Conservation (phyloP, 768 basidiomycete genomes). For the Floccularia luteovirens region DNA sequence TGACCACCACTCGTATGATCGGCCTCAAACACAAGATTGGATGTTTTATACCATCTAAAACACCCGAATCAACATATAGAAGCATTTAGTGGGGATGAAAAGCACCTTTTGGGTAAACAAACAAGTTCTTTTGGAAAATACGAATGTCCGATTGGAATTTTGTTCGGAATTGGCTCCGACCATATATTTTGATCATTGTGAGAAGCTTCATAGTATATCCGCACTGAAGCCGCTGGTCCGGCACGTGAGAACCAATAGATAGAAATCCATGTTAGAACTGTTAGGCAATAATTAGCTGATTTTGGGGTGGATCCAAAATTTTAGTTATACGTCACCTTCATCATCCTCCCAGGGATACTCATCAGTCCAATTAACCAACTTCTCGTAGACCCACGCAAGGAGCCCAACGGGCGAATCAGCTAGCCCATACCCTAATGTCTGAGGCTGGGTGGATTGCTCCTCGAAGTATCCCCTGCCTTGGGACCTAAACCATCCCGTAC, state of each 20-base stretch:
- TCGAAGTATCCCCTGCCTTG: constrained; percentile 28
- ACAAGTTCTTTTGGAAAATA: constrained; percentile 43
- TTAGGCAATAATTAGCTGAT: constrained; percentile 10
- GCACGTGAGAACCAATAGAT: constrained; percentile 52
- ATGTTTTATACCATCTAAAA: constrained; percentile 31
- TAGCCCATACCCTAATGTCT: constrained; percentile 48
- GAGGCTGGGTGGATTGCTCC: constrained; percentile 38
- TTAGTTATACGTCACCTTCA: constrained; percentile 25
- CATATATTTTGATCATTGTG: constrained; percentile 11
- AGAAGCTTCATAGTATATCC: constrained; percentile 49
- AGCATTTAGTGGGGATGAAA: constrained; percentile 10
- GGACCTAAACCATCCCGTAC: constrained; percentile 17
- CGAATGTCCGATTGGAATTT: constrained; percentile 41
- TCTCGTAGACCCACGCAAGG: constrained; percentile 49
- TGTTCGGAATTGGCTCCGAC: constrained; percentile 4
- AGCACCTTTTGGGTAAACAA: constrained; percentile 21
- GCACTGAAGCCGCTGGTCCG: constrained; percentile 47
- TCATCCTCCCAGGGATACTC: constrained; percentile 51
- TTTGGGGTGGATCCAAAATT: not conserved
- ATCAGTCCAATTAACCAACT: constrained; percentile 41
- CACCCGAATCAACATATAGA: not conserved
- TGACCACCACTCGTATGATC: constrained; percentile 46
- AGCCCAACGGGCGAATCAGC: constrained; percentile 52
- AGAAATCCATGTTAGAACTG: constrained; percentile 51
- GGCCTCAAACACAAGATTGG: constrained; percentile 34